These are phyloP conservation scores for Staphylotrichum longicolle DNA, from an alignment of 495 filamentous ascomycete genomes.

Conservation along the genomic window DNA sequence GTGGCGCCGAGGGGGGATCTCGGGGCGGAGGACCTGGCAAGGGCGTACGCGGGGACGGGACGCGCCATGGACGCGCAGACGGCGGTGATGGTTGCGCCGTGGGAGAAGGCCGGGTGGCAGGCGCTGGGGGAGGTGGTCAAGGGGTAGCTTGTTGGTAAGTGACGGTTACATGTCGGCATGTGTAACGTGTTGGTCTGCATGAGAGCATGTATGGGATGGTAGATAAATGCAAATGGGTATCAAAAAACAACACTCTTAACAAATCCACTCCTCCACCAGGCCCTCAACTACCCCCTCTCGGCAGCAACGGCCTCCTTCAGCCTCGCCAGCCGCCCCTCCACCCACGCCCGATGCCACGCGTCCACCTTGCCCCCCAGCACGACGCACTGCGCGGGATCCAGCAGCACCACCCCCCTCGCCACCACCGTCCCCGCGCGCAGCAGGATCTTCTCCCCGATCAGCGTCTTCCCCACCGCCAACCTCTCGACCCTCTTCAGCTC, in stretches of 20 bases:
- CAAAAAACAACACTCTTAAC: neutral
- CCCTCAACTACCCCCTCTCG: neutral
- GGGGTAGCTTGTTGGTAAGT: neutral
- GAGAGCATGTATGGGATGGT: neutral
- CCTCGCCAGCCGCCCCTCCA: constrained; percentile 64
- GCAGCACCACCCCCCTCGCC: constrained; percentile 71
- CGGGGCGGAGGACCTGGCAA: constrained; percentile 64
- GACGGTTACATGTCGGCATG: neutral
- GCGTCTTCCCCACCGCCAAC: constrained; percentile 60
- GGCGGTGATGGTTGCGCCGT: constrained; percentile 79
- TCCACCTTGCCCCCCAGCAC: constrained; percentile 89
- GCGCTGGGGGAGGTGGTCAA: constrained; percentile 36
- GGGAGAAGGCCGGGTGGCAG: constrained; percentile 65
- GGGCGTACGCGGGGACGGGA: constrained; percentile 74
- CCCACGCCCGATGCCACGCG: constrained; percentile 71
- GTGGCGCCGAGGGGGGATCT: constrained; percentile 69
- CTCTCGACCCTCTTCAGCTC: constrained; percentile 68
- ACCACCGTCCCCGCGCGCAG: constrained; percentile 61
- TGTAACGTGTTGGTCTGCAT: neutral
- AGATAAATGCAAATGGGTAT: constrained; percentile 14
- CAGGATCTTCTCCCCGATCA: constrained; percentile 79
- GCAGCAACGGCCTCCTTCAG: constrained; percentile 59
- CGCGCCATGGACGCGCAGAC: constrained; percentile 69
- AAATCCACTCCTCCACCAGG: neutral
- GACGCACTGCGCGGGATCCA: constrained; percentile 62